Evolutionary conservation across 2,329 filamentous ascomycete species (phyloP).

Genomic region (Phaeophleospora eucalypticola): DNA sequence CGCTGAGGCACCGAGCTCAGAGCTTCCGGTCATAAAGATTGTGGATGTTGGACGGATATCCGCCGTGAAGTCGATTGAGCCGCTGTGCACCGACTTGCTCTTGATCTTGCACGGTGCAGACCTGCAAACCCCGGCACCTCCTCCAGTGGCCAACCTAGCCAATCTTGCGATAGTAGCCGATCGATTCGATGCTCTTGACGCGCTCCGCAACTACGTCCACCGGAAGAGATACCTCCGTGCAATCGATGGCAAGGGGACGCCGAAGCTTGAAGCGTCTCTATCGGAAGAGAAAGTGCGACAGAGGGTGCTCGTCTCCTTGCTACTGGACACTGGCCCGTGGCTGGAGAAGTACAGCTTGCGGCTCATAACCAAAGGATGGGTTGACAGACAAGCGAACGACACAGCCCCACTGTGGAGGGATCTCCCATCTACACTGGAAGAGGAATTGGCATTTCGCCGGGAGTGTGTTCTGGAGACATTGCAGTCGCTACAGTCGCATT

Average conservation of each 20-base stretch:
- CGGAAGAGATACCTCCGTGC: constrained; percentile 40
- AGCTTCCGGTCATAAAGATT: constrained; percentile 63
- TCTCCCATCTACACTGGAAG: constrained; percentile 65
- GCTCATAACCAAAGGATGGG: constrained; percentile 62
- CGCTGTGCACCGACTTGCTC: constrained; percentile 60
- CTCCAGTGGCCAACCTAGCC: constrained; percentile 58
- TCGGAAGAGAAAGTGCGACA: constrained; percentile 65
- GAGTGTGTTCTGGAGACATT: constrained; percentile 65
- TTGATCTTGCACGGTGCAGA: constrained; percentile 59
- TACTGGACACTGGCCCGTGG: constrained; percentile 59
- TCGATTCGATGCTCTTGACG: constrained; percentile 62
- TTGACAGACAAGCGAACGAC: constrained; percentile 47
- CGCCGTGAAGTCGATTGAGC: constrained; percentile 53
- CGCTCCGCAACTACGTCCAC: constrained; percentile 54
- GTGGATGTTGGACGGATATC: constrained; percentile 67
- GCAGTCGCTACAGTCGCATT: constrained; percentile 65
- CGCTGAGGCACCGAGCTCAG: constrained; percentile 36
- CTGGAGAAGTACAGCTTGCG: constrained; percentile 61
- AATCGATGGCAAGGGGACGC: constrained; percentile 43
- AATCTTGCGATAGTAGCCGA: constrained; percentile 69
- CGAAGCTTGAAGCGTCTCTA: constrained; percentile 37
- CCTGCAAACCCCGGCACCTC: constrained; percentile 37
- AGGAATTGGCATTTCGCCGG: constrained; percentile 63
- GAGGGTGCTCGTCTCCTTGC: constrained; percentile 63
- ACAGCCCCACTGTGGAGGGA: constrained; percentile 64